Evolutionary conservation across 305 asterid species (phyloP), one percentile per base, ranked within the genome.

Genomic region (Fraxinus sp.): DNA sequence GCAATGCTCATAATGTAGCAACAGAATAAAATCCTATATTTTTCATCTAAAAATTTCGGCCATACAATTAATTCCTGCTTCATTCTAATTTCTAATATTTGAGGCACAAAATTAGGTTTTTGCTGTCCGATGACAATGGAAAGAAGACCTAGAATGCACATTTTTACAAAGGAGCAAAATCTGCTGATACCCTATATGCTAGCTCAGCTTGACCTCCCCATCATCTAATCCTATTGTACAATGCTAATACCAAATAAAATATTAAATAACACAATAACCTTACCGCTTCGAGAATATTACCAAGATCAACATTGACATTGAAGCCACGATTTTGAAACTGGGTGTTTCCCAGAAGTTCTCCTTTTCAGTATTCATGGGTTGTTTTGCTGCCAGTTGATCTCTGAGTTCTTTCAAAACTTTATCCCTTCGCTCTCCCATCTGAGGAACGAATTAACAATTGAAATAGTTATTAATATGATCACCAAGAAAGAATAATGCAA

Each of bases 361-460:
- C 82, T 94, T 90, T 78, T 89, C 92, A 2, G 52, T 59, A 81
- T 86, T 76, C 9, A 37, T 85, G 24, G 90, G 83, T 81, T 92
- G 93, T 87, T 88, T 91, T 8, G 89, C 86, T 26, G 93, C 88
- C 79, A 96, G 75, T 79, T 94, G 91, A 84, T 92, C 98, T 83
- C 91, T 89, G 75, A 96, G 92, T 79, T 94, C 98, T 85, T 93
- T 91, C 72, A 96, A 81, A 26, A 97, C 91, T 89, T 88, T 91
- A 78, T 94, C 97, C 64, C 96, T 88, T 37, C 92, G 87, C 84
- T 93, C 99, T 57, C 99, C 98, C 97, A 91, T 92, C 99, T 96
- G 87, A 52, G 52, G 8, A 81, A 66, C 73, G 41, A 0, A 14
- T 49, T 36, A 24, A 41, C 9, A 80, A 2, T 66, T 26, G 74